Evolutionary conservation across 2,329 filamentous ascomycete genomes (phyloP).

Genomic region (Beauveria scarabaeidicola): DNA sequence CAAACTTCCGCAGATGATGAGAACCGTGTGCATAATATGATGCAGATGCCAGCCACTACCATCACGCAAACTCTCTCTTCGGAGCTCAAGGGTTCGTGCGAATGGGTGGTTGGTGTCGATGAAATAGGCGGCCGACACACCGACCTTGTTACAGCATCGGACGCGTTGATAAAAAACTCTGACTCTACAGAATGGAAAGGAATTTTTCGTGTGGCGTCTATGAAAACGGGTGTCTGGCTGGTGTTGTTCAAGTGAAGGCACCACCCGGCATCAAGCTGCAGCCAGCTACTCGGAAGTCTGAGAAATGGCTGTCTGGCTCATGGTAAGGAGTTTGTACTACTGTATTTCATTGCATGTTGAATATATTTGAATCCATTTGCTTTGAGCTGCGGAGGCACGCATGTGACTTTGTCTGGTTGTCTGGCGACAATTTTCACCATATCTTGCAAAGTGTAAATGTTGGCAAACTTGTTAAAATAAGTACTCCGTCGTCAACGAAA

Average conservation of each 20-base stretch:
- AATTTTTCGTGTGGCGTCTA: background rate
- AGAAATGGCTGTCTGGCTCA: background rate
- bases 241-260: constrained; percentile 8
- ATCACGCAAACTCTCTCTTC: constrained; percentile 73
- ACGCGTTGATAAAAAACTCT: constrained; percentile 98
- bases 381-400: too few relatives aligned
- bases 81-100: constrained; percentile 83
- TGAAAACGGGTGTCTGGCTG: background rate
- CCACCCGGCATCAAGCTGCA: background rate
- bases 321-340: background rate
- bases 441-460: too few relatives aligned
- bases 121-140: constrained; percentile 99
- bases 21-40: constrained; percentile 97
- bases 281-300: background rate
- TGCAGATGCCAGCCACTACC: constrained; percentile 53
- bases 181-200: constrained; percentile 47
- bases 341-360: background rate
- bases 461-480: too few relatives aligned
- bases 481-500: too few relatives aligned
- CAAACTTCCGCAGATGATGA: constrained; percentile 75
- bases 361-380: background rate
- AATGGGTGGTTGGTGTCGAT: constrained; percentile 58
- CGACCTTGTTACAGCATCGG: constrained; percentile 92
- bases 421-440: too few relatives aligned
- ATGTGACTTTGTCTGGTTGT: too few relatives aligned